These are phyloP conservation scores for Corinectria fuckeliana DNA, from an alignment of 2,329 filamentous ascomycete genomes.

Conservation along the genomic window DNA sequence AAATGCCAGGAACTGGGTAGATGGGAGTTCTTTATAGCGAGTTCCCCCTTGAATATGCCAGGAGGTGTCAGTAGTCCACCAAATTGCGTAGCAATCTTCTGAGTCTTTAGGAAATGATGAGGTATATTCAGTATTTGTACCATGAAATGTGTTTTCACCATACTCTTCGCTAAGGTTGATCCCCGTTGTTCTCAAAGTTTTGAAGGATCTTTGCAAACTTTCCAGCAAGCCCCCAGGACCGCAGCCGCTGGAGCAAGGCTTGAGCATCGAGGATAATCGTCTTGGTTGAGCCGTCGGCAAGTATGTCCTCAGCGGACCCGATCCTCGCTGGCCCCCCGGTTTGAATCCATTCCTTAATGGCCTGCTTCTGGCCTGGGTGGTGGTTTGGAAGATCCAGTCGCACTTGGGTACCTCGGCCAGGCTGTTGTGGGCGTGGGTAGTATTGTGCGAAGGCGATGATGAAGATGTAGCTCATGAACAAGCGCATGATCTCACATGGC, in stretches of 20 bases:
- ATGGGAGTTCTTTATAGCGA: constrained; percentile 56
- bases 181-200: constrained; percentile 15
- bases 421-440: constrained; percentile 14
- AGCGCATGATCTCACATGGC: constrained; percentile 41
- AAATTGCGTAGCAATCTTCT: constrained; percentile 53
- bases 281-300: constrained; percentile 18
- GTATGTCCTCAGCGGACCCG: constrained; percentile 32
- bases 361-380: constrained; percentile 1
- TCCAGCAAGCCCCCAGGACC: constrained; percentile 38
- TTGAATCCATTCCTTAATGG: constrained; percentile 32
- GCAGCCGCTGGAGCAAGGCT: constrained; percentile 30
- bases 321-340: constrained; percentile 35
- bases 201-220: constrained; percentile 39
- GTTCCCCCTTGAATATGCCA: constrained; percentile 53
- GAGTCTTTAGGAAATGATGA: not conserved
- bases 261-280: constrained; percentile 36
- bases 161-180: not conserved
- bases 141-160: not conserved
- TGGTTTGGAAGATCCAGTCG: constrained; percentile 30
- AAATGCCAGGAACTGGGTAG: constrained; percentile 58
- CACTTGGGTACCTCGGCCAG: not conserved
- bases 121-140: not conserved
- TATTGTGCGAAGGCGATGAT: constrained; percentile 38
- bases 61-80: constrained; percentile 54
- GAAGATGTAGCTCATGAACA: constrained; percentile 43